phyloP scores from a whole-genome alignment of 73 alveolate species.

The Breviolum minutum region DNA sequence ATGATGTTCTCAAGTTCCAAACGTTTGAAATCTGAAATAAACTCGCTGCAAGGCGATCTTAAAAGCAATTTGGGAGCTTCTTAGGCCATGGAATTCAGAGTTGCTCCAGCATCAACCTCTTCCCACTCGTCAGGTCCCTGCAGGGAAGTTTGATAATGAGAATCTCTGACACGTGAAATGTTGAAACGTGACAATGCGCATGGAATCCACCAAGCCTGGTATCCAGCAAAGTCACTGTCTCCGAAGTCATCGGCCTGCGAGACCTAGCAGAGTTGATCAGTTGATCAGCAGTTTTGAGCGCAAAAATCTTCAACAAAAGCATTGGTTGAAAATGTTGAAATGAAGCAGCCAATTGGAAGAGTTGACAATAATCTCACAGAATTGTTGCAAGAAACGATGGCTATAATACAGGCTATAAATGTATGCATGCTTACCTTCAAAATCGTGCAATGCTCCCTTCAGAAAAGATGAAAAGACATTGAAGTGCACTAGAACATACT shows the following conservation, averaged over 20 bases:
- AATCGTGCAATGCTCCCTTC: not conserved
- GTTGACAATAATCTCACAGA: no score
- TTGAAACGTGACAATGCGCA: not conserved
- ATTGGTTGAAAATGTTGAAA: no score
- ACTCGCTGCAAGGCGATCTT: no score
- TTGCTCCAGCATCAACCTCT: conserved; percentile 90
- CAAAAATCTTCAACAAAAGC: not conserved
- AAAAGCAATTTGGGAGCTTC: not conserved
- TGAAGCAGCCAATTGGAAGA: no score
- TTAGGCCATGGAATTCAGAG: conserved; percentile 54
- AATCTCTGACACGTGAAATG: not conserved
- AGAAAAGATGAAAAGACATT: not conserved
- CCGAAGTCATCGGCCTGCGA: conserved; percentile 84
- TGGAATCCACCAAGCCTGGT: conserved; percentile 23
- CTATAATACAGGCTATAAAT: not conserved
- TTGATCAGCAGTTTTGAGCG: not conserved
- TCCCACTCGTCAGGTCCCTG: conserved; percentile 96
- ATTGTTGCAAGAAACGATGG: no score
- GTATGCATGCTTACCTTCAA: not conserved
- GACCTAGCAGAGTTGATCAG: conserved; percentile 2
- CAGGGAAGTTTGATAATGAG: no score
- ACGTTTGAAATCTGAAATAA: no score
- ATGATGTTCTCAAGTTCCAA: no score
- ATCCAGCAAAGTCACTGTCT: conserved; percentile 93
- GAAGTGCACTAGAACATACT: not conserved